Evolutionary conservation across 495 filamentous ascomycete species (phyloP).

Genomic region (Ascodesmis nigricans): DNA sequence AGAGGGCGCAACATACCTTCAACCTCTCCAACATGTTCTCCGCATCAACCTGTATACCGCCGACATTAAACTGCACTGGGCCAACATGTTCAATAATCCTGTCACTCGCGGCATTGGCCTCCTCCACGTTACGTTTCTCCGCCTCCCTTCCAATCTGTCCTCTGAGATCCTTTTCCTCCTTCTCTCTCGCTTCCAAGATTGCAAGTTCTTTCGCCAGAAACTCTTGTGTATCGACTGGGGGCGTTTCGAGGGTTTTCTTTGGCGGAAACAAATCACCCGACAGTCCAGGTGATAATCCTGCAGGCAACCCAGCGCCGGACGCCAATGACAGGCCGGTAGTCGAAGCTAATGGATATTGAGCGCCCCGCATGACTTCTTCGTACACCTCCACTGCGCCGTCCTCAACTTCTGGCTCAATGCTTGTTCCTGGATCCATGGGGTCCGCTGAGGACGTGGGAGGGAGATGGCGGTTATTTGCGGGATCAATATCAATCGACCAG

Average conservation of each 20-base stretch:
- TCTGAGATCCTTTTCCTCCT: conserved; percentile 22
- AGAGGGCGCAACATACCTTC: conserved; percentile 36
- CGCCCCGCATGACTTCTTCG: conserved; percentile 55
- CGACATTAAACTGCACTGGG: conserved; percentile 91
- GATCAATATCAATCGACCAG: conserved; percentile 50
- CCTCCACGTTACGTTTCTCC: conserved; percentile 29
- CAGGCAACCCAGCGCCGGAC: no score
- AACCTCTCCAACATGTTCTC: conserved; percentile 83
- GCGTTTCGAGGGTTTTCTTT: no score
- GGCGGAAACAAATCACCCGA: no score
- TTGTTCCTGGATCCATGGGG: conserved; percentile 8
- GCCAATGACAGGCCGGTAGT: no score
- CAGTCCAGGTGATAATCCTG: no score
- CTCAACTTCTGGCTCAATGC: conserved; percentile 16
- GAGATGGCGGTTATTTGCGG: no score
- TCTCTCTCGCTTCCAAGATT: conserved; percentile 42
- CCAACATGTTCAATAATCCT: conserved; percentile 73
- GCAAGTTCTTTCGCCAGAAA: conserved; percentile 58
- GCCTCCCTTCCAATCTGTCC: conserved; percentile 24
- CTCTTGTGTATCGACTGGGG: conserved; percentile 51
- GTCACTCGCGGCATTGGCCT: conserved; percentile 17
- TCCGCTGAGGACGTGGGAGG: no score
- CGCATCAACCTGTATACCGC: conserved; percentile 87
- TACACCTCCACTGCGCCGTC: conserved; percentile 47
- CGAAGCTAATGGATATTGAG: no score